phyloP scores from a whole-genome alignment of 1,139 yeast species.

The Hyphopichia wangnamkhiaoensis region DNA sequence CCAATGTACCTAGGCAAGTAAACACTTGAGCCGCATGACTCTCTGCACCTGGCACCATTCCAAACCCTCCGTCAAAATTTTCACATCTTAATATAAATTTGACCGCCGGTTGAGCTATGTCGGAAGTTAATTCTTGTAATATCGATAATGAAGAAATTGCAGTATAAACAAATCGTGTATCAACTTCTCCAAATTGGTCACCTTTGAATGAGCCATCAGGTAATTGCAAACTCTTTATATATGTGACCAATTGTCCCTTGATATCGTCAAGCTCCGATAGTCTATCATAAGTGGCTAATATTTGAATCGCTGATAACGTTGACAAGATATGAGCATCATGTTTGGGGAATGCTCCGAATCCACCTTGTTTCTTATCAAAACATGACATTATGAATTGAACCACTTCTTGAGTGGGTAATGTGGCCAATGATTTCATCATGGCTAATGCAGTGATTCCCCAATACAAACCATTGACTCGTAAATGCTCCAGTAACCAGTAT shows the following conservation, averaged over 20 bases:
- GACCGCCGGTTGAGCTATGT: conserved; percentile 65
- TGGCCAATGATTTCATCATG: conserved; percentile 52
- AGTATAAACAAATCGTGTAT: conserved; percentile 84
- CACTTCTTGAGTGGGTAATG: conserved; percentile 62
- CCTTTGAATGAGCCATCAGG: conserved; percentile 85
- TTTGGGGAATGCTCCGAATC: conserved; percentile 85
- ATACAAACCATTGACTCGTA: conserved; percentile 86
- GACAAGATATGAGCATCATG: conserved; percentile 91
- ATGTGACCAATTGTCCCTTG: conserved; percentile 29
- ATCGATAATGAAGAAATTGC: conserved; percentile 75
- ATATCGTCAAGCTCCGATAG: conserved; percentile 36
- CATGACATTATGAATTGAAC: conserved; percentile 69
- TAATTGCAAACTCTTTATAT: conserved; percentile 59
- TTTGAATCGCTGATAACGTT: conserved; percentile 85
- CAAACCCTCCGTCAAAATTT: conserved; percentile 96
- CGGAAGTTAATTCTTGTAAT: conserved; percentile 60
- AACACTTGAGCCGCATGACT: conserved; percentile 93
- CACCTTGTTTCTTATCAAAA: conserved; percentile 63
- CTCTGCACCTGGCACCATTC: conserved; percentile 92
- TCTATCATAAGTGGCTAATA: conserved; percentile 66
- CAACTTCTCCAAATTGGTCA: conserved; percentile 88
- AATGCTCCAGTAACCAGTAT: conserved; percentile 89
- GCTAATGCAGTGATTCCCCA: conserved; percentile 90
- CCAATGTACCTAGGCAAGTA: conserved; percentile 80
- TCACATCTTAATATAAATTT: conserved; percentile 67